These are phyloP conservation scores for Trichaptum fuscoviolaceum DNA, from an alignment of 768 basidiomycete species.

Conservation along the genomic window DNA sequence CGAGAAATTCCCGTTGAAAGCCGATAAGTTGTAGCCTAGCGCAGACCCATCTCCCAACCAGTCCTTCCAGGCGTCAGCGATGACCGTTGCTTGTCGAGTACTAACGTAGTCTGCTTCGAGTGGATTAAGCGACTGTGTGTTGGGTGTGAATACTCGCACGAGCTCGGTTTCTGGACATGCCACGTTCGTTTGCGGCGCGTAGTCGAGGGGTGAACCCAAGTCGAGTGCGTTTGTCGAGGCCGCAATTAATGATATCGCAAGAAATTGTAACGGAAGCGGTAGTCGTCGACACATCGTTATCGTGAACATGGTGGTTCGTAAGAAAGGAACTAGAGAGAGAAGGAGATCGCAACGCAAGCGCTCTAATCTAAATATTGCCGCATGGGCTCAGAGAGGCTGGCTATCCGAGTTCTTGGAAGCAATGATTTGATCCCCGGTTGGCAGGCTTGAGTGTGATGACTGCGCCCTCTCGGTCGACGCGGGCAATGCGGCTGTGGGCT, in stretches of 20 bases:
- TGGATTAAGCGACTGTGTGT: constrained; percentile 46
- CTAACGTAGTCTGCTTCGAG: constrained; percentile 44
- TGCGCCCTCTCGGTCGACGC: not conserved
- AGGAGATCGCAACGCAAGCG: not conserved
- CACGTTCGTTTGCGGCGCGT: constrained; percentile 45
- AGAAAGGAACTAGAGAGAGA: not conserved
- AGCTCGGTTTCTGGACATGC: constrained; percentile 51
- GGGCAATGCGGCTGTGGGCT: not conserved
- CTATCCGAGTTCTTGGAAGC: not conserved
- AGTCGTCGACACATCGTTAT: constrained; percentile 1
- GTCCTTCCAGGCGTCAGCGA: constrained; percentile 46
- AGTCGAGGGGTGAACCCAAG: constrained; percentile 36
- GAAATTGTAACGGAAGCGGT: not conserved
- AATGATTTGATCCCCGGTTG: constrained; percentile 1
- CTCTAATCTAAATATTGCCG: not conserved
- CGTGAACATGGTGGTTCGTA: not conserved
- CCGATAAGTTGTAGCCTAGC: constrained; percentile 47
- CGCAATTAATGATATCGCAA: not conserved
- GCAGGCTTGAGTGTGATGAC: not conserved
- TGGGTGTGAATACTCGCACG: constrained; percentile 45
- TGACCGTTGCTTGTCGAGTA: constrained; percentile 33
- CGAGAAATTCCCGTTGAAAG: constrained; percentile 38
- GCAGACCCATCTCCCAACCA: constrained; percentile 54
- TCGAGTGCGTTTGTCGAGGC: constrained; percentile 8
- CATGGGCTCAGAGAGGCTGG: constrained; percentile 1